Evolutionary conservation across 1,284 basidiomycete genomes (phyloP).

Genomic region (Ceratobasidium sp.): DNA sequence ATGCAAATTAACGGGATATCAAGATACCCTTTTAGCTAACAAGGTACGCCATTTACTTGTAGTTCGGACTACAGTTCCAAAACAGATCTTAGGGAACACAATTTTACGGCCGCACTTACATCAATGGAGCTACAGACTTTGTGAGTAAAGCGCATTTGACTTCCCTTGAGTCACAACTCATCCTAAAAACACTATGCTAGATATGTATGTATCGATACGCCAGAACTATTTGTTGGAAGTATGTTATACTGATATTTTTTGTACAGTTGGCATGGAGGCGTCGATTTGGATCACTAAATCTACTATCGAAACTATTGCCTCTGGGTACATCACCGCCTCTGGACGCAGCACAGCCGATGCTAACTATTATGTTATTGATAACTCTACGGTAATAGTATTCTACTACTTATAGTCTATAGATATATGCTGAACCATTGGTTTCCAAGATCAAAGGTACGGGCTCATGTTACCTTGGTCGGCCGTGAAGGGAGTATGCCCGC

Average conservation of each 20-base stretch:
- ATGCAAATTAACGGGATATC: constrained; percentile 48
- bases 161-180: no score
- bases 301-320: constrained; percentile 44
- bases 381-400: constrained; percentile 47
- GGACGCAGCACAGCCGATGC: constrained; percentile 44
- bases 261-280: constrained; percentile 42
- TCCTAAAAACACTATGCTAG: background rate
- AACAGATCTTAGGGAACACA: constrained; percentile 45
- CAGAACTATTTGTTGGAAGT: no score
- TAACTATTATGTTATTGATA: constrained; percentile 51
- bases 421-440: background rate
- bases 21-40: constrained; percentile 51
- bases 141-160: background rate
- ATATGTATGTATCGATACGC: constrained; percentile 4
- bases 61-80: background rate
- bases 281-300: constrained; percentile 49
- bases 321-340: constrained; percentile 50
- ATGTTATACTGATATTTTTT: background rate
- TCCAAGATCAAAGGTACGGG: constrained; percentile 20
- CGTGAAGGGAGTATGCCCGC: constrained; percentile 50
- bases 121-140: constrained; percentile 50
- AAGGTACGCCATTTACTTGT: constrained; percentile 10
- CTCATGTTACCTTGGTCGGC: constrained; percentile 42
- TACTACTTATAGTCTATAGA: no score
- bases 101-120: constrained; percentile 48